Conservation (phyloP, 2,329 filamentous ascomycete species). For the Alternaria conjuncta region DNA sequence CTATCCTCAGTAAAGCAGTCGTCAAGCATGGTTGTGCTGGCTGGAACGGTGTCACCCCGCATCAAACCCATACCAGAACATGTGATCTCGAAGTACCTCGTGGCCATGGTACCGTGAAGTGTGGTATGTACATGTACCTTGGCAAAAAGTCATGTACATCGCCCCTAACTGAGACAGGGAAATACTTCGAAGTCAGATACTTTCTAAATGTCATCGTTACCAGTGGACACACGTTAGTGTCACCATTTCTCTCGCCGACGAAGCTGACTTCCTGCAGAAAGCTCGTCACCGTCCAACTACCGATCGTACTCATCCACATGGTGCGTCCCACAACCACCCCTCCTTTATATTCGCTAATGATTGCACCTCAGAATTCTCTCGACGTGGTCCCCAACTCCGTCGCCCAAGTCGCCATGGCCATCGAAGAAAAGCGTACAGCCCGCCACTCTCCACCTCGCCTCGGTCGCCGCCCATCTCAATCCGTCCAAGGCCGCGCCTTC, state of each 20-base stretch:
- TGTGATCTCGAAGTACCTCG: slow-evolving; percentile 59
- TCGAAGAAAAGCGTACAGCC: slow-evolving; percentile 57
- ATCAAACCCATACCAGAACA: slow-evolving; percentile 56
- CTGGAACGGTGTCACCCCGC: slow-evolving; percentile 57
- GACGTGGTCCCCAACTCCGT: slow-evolving; percentile 63
- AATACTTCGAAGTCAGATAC: slow-evolving; percentile 64
- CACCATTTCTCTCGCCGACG: too few relatives aligned
- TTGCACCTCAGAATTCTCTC: slow-evolving; percentile 60
- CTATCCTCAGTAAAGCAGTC: slow-evolving; percentile 52
- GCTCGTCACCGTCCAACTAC: slow-evolving; percentile 60
- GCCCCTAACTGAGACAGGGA: slow-evolving; percentile 46
- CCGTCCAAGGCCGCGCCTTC: slow-evolving; percentile 60
- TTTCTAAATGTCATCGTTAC: slow-evolving; percentile 60
- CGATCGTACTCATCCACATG: slow-evolving; percentile 64
- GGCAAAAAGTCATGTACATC: background rate
- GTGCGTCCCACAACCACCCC: slow-evolving; percentile 27
- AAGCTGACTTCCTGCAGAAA: slow-evolving; percentile 47
- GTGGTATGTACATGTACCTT: slow-evolving; percentile 43
- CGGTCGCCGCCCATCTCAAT: slow-evolving; percentile 46
- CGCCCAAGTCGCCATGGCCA: slow-evolving; percentile 62
- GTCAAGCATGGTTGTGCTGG: slow-evolving; percentile 54
- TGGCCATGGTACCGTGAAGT: slow-evolving; percentile 59
- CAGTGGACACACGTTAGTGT: slow-evolving; percentile 52
- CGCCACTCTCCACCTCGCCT: slow-evolving; percentile 37
- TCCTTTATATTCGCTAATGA: too few relatives aligned